Evolutionary conservation across 1,284 basidiomycete genomes (phyloP).

Genomic region (Rhodotorula sp.): DNA sequence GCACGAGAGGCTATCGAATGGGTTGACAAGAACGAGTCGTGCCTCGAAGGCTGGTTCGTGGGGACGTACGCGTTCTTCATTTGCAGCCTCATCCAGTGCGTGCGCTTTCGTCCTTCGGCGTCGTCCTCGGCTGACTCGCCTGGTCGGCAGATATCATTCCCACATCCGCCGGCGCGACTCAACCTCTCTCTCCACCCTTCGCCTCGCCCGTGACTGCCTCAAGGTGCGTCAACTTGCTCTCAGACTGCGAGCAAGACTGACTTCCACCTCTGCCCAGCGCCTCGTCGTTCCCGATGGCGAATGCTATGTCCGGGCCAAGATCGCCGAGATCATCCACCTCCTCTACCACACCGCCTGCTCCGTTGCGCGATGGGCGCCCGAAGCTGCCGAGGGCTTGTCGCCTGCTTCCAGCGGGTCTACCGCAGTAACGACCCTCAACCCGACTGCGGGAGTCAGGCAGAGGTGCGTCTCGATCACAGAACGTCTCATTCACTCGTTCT

Average conservation of each 20-base stretch:
- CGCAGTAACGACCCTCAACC: conserved; percentile 37
- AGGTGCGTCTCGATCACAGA: neutral
- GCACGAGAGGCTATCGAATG: conserved; percentile 82
- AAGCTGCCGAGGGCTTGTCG: conserved; percentile 36
- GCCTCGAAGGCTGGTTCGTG: conserved; percentile 82
- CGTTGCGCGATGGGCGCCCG: conserved; percentile 41
- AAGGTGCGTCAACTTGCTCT: conserved; percentile 53
- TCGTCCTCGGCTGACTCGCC: neutral
- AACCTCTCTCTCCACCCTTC: conserved; percentile 68
- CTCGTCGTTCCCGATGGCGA: conserved; percentile 43
- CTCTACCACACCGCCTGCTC: conserved; percentile 76
- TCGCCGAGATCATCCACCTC: conserved; percentile 84
- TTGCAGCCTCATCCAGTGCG: conserved; percentile 81
- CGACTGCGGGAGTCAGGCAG: conserved; percentile 37
- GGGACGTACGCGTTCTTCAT: conserved; percentile 85
- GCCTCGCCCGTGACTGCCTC: conserved; percentile 75
- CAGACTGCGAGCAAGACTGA: conserved; percentile 64
- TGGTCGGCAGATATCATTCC: conserved; percentile 70
- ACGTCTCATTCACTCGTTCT: neutral
- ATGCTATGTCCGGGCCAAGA: conserved; percentile 57
- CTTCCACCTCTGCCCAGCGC: conserved; percentile 35
- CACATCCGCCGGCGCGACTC: conserved; percentile 79
- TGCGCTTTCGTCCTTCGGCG: conserved; percentile 6
- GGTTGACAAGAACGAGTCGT: conserved; percentile 73
- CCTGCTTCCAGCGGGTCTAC: conserved; percentile 33